Evolutionary conservation across 805 yeast genomes (phyloP).

Genomic region (Wickerhamomyces xylosicus): DNA sequence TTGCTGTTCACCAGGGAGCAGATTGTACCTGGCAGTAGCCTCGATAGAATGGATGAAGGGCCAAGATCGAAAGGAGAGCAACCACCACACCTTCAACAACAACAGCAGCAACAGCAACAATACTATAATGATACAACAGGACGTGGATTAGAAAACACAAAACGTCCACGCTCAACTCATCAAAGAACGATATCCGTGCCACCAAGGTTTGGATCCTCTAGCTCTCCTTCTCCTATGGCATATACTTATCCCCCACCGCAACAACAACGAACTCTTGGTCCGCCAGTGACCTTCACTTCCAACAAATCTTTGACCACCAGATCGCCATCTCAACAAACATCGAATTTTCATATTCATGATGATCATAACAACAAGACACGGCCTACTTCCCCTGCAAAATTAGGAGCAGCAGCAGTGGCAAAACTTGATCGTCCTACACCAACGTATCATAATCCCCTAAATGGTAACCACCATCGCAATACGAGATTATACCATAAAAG

Average conservation of each 20-base stretch:
- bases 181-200: constrained; percentile 6
- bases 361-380: background rate
- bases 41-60: too few relatives aligned
- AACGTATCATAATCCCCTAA: too few relatives aligned
- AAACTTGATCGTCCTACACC: constrained; percentile 23
- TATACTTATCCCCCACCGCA: constrained; percentile 1
- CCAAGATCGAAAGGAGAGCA: too few relatives aligned
- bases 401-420: constrained; percentile 68
- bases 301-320: background rate
- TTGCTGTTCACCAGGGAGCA: constrained; percentile 36
- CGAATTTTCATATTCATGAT: background rate
- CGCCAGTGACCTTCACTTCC: background rate
- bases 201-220: constrained; percentile 1
- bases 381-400: constrained; percentile 50
- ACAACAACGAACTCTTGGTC: background rate
- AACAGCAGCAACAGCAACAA: too few relatives aligned
- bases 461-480: too few relatives aligned
- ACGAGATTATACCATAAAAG: constrained; percentile 17
- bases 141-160: too few relatives aligned
- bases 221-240: too few relatives aligned
- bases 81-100: too few relatives aligned
- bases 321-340: background rate
- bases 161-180: background rate
- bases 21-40: constrained; percentile 8
- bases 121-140: too few relatives aligned